Evolutionary conservation across 2,329 filamentous ascomycete species (phyloP), one percentile per base, ranked within the genome.

Genomic region (Neofusicoccum sp.): DNA sequence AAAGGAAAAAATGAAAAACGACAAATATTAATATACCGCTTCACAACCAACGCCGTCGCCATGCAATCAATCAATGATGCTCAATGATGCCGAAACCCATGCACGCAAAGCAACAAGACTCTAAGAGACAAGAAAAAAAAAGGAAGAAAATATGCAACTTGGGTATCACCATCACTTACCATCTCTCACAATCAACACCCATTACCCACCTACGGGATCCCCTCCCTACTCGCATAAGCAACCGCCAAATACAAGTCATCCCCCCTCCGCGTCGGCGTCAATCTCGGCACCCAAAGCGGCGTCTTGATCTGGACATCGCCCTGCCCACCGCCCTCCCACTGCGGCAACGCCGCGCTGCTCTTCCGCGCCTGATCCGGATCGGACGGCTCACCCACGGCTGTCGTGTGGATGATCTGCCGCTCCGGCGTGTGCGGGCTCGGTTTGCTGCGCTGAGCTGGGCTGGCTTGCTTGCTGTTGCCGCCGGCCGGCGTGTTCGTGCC

Each of bases 221-320:
- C 51, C 36, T 56, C 51, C n/a, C 26, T 20, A 24, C 26, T 56
- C 14, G 49, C 53, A 62, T 69, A 70, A 41, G 64, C 63, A n/a
- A 81, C 78, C 34, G 70, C 71, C 44, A 81, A 68, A 41, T 83
- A 87, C 62, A 90, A 68, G 69, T 90, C 86, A 28, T 87, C 84
- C 0, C 88, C 88, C 51, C 85, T 80, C 63, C 86, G 77, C 61
- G 85, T 86, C 2, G 88, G 88, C 47, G 88, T 90, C 66, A 90
- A 68, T 65, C 81, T 82, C 3, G 87, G 87, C 65, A 86, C 30
- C 43, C 54, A 78, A 85, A 86, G 88, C 1, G 80, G 80, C 0
- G 85, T 62, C 63, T 11, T 41, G 56, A 57, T 61, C 59, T 31
- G 57, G 33, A 3, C 61, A 36, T 24, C 48, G 30, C 34, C 30